A percentile compares a stretch with the other conserved stretches of the same genome.
Conservation (phyloP, 495 filamentous ascomycete species). For the Neurospora sp. region DNA sequence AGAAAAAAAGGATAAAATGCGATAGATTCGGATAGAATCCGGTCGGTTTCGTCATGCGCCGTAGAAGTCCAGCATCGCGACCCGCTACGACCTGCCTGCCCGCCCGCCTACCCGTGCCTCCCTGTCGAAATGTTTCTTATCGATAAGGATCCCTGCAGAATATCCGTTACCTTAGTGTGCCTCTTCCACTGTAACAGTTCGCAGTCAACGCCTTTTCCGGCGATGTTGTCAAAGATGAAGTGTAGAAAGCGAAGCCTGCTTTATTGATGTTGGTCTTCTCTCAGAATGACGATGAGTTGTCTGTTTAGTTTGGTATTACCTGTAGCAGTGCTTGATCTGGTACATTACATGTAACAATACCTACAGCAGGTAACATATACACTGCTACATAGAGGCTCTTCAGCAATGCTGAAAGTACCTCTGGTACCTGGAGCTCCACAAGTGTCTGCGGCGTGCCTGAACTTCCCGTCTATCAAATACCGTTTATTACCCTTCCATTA, state of each 20-base stretch:
- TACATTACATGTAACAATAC: background rate
- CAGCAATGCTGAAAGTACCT: background rate
- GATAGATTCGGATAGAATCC: background rate
- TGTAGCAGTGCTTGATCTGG: too few species aligned
- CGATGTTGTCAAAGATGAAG: background rate
- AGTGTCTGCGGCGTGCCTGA: background rate
- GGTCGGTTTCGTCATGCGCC: constrained; percentile 1
- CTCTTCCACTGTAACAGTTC: background rate
- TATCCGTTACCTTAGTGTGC: background rate
- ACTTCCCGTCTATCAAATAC: background rate
- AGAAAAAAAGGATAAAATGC: background rate
- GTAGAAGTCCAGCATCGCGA: background rate
- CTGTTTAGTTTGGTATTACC: too few species aligned
- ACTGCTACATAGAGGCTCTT: background rate
- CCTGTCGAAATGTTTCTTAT: constrained; percentile 1
- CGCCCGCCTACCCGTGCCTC: background rate
- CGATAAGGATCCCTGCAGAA: background rate
- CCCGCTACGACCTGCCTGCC: background rate
- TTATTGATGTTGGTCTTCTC: too few species aligned
- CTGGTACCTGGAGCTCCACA: background rate
- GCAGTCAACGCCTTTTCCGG: background rate
- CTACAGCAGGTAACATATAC: background rate
- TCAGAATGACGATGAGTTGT: too few species aligned
- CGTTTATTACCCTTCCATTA: background rate
- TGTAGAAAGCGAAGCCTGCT: background rate